These are phyloP conservation scores for Neurospora sp. DNA, from an alignment of 495 filamentous ascomycete species.

Conservation along the genomic window DNA sequence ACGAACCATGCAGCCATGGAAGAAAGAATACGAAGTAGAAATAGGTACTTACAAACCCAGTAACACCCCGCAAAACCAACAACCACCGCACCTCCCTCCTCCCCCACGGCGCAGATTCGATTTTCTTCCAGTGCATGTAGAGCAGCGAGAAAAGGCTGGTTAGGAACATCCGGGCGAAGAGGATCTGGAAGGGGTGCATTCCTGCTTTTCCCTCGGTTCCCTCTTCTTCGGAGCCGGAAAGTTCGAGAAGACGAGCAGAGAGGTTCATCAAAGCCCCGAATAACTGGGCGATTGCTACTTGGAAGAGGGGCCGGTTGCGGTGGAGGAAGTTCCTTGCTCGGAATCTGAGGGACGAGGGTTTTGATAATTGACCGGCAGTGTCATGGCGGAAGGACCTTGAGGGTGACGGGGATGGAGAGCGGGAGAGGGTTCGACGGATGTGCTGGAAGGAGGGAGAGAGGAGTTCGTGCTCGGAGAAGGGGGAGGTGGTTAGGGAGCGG, in stretches of 20 bases:
- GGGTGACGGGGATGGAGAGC: conserved; percentile 8
- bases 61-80: conserved; percentile 57
- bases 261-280: conserved; percentile 89
- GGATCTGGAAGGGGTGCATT: conserved; percentile 81
- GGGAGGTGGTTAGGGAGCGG: conserved; percentile 23
- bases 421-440: background rate
- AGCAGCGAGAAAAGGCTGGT: conserved; percentile 55
- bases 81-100: conserved; percentile 51
- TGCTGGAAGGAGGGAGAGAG: conserved; percentile 1
- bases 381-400: background rate
- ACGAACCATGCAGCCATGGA: background rate
- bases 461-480: conserved; percentile 13
- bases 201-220: background rate
- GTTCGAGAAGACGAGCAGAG: conserved; percentile 66
- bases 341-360: too few relatives aligned
- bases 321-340: conserved; percentile 16
- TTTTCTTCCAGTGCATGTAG: conserved; percentile 63
- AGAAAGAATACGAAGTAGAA: background rate
- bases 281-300: conserved; percentile 68
- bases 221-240: conserved; percentile 58
- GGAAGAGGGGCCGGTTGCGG: conserved; percentile 61
- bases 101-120: conserved; percentile 58
- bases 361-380: too few relatives aligned
- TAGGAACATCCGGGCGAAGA: conserved; percentile 77
- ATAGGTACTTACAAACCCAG: conserved; percentile 52